These are phyloP conservation scores for Solanum boliviense DNA, from an alignment of 257 asterid genomes.

Conservation along the genomic window DNA sequence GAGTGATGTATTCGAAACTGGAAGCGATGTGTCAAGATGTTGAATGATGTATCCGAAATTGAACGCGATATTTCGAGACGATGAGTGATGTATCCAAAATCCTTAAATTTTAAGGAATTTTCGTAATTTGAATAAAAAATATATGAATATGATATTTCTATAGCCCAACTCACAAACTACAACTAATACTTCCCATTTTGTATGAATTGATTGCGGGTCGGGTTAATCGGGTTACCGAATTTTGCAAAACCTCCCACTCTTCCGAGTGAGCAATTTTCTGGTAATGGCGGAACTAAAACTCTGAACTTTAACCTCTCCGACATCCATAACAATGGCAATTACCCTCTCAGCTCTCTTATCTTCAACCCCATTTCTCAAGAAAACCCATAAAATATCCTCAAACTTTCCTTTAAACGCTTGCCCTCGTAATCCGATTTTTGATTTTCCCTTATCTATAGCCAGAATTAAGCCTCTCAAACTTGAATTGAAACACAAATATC, in stretches of 20 bases:
- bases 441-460: not conserved
- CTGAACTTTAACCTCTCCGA: not conserved
- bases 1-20: no score
- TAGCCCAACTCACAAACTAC: no score
- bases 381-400: slow-evolving; percentile 6
- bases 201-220: no score
- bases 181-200: no score
- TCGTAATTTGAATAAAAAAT: no score
- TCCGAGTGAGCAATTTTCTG: not conserved
- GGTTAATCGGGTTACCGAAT: no score
- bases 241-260: not conserved
- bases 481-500: slow-evolving; percentile 9
- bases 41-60: no score
- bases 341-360: slow-evolving; percentile 28
- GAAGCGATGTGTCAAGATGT: fast-evolving
- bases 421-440: slow-evolving; percentile 7
- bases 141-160: no score
- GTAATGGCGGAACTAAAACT: not conserved
- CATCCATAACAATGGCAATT: slow-evolving; percentile 25
- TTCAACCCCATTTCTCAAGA: not conserved
- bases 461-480: not conserved
- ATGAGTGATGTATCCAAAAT: no score
- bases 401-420: slow-evolving; percentile 4
- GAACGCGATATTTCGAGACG: no score
- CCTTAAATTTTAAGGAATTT: no score